phyloP scores from a whole-genome alignment of 345 rosid species.

The Angophora floribunda region DNA sequence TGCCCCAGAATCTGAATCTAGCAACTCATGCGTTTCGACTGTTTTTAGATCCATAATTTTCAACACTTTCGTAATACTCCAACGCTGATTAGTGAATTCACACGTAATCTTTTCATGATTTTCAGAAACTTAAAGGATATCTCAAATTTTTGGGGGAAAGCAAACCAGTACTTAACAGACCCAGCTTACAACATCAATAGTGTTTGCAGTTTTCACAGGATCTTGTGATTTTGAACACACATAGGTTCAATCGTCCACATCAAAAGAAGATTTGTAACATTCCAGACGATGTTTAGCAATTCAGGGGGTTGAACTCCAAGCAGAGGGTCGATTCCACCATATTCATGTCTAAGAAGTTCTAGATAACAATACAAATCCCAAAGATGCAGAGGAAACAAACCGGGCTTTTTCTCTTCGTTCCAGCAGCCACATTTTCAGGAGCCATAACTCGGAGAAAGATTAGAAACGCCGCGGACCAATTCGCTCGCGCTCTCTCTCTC shows the following conservation, averaged over 20 bases:
- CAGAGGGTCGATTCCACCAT: background rate
- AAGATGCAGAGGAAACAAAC: background rate
- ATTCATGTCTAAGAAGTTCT: background rate
- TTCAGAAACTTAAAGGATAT: too few species aligned
- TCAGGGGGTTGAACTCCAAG: background rate
- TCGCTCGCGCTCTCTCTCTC: background rate
- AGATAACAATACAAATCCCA: background rate
- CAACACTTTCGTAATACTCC: too few species aligned
- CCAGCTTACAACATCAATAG: background rate
- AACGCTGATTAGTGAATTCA: too few species aligned
- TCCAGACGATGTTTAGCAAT: background rate
- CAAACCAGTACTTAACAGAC: background rate
- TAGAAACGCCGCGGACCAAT: background rate
- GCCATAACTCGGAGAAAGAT: background rate
- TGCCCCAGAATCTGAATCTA: rapidly evolving
- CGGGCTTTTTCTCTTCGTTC: rapidly evolving
- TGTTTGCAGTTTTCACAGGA: background rate
- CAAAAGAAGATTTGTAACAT: too few species aligned
- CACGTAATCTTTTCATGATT: too few species aligned
- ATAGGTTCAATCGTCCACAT: rapidly evolving
- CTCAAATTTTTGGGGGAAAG: background rate
- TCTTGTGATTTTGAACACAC: background rate
- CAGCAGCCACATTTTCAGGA: background rate
- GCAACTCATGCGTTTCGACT: too few species aligned
- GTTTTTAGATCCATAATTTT: too few species aligned